Evolutionary conservation across 768 basidiomycete genomes (phyloP).

Genomic region (Auriculariales sp.): DNA sequence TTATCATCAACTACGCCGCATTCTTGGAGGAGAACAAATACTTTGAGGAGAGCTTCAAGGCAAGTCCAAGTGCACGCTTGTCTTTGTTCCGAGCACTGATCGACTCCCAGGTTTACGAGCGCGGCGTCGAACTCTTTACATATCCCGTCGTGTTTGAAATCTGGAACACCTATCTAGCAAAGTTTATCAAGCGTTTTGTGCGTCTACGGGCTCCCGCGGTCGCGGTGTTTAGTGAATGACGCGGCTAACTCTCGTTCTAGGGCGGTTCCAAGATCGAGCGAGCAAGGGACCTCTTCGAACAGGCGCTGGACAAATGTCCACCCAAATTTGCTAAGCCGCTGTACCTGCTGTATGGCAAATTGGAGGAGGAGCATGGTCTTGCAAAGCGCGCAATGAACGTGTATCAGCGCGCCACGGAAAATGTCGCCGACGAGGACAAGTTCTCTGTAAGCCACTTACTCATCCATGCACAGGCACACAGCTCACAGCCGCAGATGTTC

Average conservation of each 20-base stretch:
- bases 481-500: conserved; percentile 53
- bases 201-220: conserved; percentile 16
- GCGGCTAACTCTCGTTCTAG: conserved; percentile 21
- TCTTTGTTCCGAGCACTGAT: not conserved
- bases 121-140: conserved; percentile 93
- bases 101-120: conserved; percentile 66
- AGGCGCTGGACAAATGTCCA: conserved; percentile 93
- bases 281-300: conserved; percentile 94
- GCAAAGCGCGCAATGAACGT: conserved; percentile 94
- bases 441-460: conserved; percentile 55
- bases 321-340: conserved; percentile 87
- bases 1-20: conserved; percentile 92
- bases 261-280: conserved; percentile 90
- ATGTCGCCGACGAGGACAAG: conserved; percentile 80
- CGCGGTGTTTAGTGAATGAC: not conserved
- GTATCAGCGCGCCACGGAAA: conserved; percentile 81
- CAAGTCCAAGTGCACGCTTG: conserved; percentile 15
- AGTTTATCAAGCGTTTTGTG: conserved; percentile 94
- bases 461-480: not conserved
- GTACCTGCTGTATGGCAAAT: conserved; percentile 89
- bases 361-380: conserved; percentile 90
- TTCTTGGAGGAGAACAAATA: conserved; percentile 98
- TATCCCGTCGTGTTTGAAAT: conserved; percentile 97
- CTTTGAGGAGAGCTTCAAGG: conserved; percentile 98
- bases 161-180: conserved; percentile 97